Base-by-base conservation (phyloP, 257 asterid genomes). In the Lycium barbarum region DNA sequence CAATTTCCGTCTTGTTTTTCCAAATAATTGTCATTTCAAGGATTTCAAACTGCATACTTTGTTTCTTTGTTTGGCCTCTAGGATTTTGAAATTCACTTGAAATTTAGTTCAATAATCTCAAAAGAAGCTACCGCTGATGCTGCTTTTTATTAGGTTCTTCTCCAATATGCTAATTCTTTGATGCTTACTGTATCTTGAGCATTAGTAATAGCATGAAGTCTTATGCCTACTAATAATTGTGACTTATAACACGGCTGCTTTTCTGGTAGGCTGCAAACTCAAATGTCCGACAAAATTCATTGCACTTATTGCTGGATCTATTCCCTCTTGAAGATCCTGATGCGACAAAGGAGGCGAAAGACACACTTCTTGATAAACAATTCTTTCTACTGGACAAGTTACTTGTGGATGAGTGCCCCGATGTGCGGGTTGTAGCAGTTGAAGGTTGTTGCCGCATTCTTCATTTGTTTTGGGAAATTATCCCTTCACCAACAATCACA, bases 401-500 rank as follows among this genome's bases (percentile, higher is more conserved):
- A 87, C 93, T 95, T 58, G 86, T 87, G 91, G 99, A 97, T 89
- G 98, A 95, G 61, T 93, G 97, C 87, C 96, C 98, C 2, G 97
- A 93, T 66, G 94, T 97, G 83, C 91, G 99, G 87, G 93, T 90
- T 87, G 95, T 95, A 66, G 98, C 99, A 36, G 98, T 97, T 86
- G 99, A 97, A 92, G 99, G 99, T 87, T 88, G 93, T 91, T 95
- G 97, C 84, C 97, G 98, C 9, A 89, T 88, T 84, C 99, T 97
- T 78, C 91, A 89, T 91, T 83, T 88, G 92, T 97, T 94, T 57
- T 97, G 99, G 99, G 99, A 97, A 91, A 87, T 97, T 88, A 92
- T 97, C 86, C 98, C 99, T 63, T 91, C 99, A 85, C 86, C 93
- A 66, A 87, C 90, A 76, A 97, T 97, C 82, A 94, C 94, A 53